Evolutionary conservation across 345 rosid genomes (phyloP), one percentile per base, ranked within the genome.

Genomic region (Kernera saxatilis): DNA sequence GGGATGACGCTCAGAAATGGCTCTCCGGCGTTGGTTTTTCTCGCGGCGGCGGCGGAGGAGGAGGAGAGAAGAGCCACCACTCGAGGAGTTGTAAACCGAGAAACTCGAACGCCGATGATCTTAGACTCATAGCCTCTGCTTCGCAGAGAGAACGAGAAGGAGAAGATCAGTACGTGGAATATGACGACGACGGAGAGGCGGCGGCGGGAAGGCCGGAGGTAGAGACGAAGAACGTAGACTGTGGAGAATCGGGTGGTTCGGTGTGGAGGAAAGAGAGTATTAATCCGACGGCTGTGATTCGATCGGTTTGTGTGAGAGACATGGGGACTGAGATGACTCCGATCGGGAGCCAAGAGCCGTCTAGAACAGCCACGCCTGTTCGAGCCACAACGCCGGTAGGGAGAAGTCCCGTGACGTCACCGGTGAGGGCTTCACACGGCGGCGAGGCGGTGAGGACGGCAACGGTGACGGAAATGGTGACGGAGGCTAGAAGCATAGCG

Each of bases 1-100:
- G 98, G 97, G 98, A 93, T 52, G 98, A 93, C 64, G 97, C 97
- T n/a, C 97, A 93, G 58, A 93, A 93, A 82, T 93, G 98, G 98
- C 85, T 93, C 9, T 76, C 79, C 51, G 79, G 79, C 27, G 92
- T 88, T 14, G 96, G 97, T 5, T 54, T 90, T 25, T 72, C 92
- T 54, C 84, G 90, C 69, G 86, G 79, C 21, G 86, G 86, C 12
- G 86, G 85, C 18, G 50, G 69, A 0, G 72, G 71, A 2, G 67
- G 48, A 0, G 71, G 65, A 13, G 78, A 74, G 41, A 90, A 86
- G 59, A 64, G 44, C 27, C 60, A 70, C 7, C 27, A 76, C 22
- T 64, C 76, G 0, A 87, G 77, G 50, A 82, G 19, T 57, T 76
- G 80, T 17, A 79, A 84, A 69, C 94, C 96, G 1, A 77, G 97